These are phyloP conservation scores for Acidomyces sp. DNA, from an alignment of 495 filamentous ascomycete genomes.

Conservation along the genomic window DNA sequence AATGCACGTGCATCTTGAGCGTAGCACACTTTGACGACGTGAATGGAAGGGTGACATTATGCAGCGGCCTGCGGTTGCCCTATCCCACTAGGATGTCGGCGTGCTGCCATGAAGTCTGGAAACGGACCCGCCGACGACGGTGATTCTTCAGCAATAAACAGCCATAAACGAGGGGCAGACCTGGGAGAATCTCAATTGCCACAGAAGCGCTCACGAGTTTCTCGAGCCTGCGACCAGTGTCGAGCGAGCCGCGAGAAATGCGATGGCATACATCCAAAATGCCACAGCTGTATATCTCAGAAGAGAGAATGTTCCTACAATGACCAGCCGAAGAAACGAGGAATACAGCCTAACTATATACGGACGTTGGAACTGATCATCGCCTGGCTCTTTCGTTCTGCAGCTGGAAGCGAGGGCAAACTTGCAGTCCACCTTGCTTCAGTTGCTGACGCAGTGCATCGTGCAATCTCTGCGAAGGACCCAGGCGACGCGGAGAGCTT, in stretches of 20 bases:
- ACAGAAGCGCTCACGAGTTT: slow-evolving; percentile 47
- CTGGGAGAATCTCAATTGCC: too few relatives aligned
- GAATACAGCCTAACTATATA: slow-evolving; percentile 52
- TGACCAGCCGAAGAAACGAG: slow-evolving; percentile 57
- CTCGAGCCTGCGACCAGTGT: slow-evolving; percentile 56
- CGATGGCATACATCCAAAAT: slow-evolving; percentile 38
- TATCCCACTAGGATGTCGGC: too few relatives aligned
- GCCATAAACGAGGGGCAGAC: neutral
- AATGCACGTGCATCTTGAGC: too few relatives aligned
- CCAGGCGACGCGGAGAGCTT: slow-evolving; percentile 19
- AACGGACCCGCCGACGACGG: too few relatives aligned
- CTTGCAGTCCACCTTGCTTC: slow-evolving; percentile 15
- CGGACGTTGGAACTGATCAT: slow-evolving; percentile 42
- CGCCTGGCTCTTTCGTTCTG: slow-evolving; percentile 30
- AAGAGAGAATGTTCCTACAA: slow-evolving; percentile 53
- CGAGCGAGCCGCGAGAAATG: slow-evolving; percentile 53
- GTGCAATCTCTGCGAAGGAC: slow-evolving; percentile 19
- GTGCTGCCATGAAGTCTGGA: too few relatives aligned
- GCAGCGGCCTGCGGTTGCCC: too few relatives aligned
- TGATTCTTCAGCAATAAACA: neutral
- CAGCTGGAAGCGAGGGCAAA: slow-evolving; percentile 25
- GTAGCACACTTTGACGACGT: too few relatives aligned
- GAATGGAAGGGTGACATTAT: too few relatives aligned
- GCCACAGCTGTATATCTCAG: slow-evolving; percentile 49
- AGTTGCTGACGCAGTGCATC: slow-evolving; percentile 5